Conservation (phyloP, 495 filamentous ascomycete genomes). For the Hyaloscypha hepaticicola region DNA sequence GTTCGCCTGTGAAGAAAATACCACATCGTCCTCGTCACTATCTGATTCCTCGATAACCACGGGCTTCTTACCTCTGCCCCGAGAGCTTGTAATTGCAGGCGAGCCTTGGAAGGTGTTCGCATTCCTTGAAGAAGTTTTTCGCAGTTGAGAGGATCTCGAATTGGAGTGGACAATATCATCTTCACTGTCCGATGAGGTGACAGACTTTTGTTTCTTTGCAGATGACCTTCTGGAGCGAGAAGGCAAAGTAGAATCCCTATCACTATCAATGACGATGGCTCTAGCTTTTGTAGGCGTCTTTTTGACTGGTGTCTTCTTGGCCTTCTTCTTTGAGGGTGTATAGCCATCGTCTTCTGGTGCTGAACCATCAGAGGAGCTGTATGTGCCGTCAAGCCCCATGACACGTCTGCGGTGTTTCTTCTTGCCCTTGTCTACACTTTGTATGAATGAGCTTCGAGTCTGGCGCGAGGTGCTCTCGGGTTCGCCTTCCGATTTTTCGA, state of each 20-base stretch:
- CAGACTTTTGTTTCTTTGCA: not conserved
- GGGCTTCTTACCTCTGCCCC: not conserved
- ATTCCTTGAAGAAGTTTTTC: not conserved
- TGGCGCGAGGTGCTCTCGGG: not conserved
- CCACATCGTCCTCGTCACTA: constrained; percentile 32
- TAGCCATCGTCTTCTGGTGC: constrained; percentile 4
- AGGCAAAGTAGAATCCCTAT: not conserved
- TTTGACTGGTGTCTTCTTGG: not conserved
- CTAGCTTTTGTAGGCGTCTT: not conserved
- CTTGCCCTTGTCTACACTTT: not conserved
- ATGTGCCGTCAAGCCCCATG: not conserved
- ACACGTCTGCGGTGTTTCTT: not conserved
- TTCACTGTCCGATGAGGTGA: constrained; percentile 3
- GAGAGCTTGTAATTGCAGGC: not conserved
- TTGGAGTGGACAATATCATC: constrained; percentile 12
- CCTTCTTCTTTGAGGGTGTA: constrained; percentile 10
- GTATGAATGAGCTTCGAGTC: not conserved
- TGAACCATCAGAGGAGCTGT: constrained; percentile 14
- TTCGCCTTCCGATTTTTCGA: not conserved
- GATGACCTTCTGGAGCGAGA: not conserved
- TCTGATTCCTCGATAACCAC: not conserved
- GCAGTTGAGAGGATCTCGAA: not conserved
- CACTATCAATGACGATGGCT: not conserved
- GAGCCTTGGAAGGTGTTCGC: not conserved
- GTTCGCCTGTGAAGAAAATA: constrained; percentile 19